phyloP scores from a whole-genome alignment of 2,329 filamentous ascomycete species.

The Talaromyces sp. region DNA sequence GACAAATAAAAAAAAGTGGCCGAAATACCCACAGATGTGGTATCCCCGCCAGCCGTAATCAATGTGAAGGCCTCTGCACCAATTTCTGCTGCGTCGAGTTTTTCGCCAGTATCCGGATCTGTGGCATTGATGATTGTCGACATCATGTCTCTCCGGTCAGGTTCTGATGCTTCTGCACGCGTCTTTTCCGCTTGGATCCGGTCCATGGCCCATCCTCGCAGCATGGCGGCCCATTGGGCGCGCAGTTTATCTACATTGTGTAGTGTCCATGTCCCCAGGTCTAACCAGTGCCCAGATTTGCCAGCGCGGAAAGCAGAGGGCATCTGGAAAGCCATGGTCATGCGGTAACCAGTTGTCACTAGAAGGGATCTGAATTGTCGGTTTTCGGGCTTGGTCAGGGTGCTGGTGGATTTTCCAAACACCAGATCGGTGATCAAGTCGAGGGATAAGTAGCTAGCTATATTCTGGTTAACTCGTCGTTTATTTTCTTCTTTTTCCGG shows the following conservation, averaged over 20 bases:
- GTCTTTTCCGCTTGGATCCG: conserved; percentile 5
- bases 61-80: conserved; percentile 2
- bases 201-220: conserved; percentile 6
- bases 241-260: conserved; percentile 3
- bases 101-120: conserved; percentile 4
- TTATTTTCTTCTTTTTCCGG: background rate
- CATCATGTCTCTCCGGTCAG: conserved; percentile 3
- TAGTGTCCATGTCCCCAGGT: conserved; percentile 5
- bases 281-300: conserved; percentile 4
- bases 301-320: conserved; percentile 2
- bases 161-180: background rate
- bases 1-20: conserved; percentile 6
- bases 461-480: background rate
- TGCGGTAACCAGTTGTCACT: conserved; percentile 1
- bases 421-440: conserved; percentile 7
- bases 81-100: background rate
- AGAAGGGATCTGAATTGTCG: conserved; percentile 6
- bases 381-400: conserved; percentile 3
- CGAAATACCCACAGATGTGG: conserved; percentile 1
- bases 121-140: conserved; percentile 4
- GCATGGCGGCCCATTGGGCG: conserved; percentile 4
- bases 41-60: conserved; percentile 3
- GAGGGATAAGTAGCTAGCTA: conserved; percentile 4
- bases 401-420: conserved; percentile 6
- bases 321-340: conserved; percentile 9